Base-by-base conservation (phyloP, 495 filamentous ascomycete genomes). In the Xylaria longipes region DNA sequence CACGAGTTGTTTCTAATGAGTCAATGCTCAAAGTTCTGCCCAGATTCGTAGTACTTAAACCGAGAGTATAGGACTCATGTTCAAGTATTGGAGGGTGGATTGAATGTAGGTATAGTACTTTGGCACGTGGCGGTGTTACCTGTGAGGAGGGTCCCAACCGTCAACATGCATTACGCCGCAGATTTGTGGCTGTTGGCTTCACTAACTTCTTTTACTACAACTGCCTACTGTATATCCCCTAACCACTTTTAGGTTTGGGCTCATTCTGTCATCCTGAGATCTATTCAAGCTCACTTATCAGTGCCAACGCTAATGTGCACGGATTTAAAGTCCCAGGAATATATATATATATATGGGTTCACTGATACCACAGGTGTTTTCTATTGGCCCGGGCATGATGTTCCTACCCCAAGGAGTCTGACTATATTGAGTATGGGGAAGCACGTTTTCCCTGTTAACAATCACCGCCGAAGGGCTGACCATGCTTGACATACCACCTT, bases 81-180 rank as follows among this genome's bases (percentile, higher is more conserved):
- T 41, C 66, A 39, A 60, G 37, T 50, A 35, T 39, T 52, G 11
- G 68, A 56, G 12, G 22, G 22, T 6, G 22, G 22, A 17, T 20
- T 63, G 20, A 39, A 46, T 64, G 64, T 50, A 69, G 57, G 52
- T 63, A 52, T 12, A 43, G 62, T 57, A 65, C 69, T 71, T 64
- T 15, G n/a, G 52, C 62, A 71, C 69, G 69, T 71, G 69, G 69
- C 62, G 69, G 69, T 52, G 69, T 71, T 71, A 60, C 46, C 62
- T 71, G 25, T 62, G 12, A 58, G 50, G 62, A 66, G 69, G 60
- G 69, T 65, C 60, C 35, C 37, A 71, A 29, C 43, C 41, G n/a
- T 41, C 45, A 63, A 62, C 56, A 15, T 61, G 67, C 54, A 60
- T 43, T 39, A 46, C 43, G 46, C 48, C 45, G 37, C 48, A 70